Evolutionary conservation across 2,329 filamentous ascomycete species (phyloP).

Genomic region (Xylaria sp.): DNA sequence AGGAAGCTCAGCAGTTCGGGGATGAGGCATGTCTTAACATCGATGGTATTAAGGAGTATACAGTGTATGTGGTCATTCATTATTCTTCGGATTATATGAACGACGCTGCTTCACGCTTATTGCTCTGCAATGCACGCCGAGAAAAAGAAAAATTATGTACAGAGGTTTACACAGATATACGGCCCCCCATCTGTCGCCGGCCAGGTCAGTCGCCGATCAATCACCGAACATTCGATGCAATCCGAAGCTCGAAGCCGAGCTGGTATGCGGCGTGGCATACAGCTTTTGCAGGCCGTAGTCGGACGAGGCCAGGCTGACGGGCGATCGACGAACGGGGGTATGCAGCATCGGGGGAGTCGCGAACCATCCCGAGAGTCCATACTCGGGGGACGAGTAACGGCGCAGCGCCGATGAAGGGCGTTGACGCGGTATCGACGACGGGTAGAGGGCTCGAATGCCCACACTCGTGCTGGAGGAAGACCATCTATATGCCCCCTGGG

Average conservation of each 20-base stretch:
- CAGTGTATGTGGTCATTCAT: not conserved
- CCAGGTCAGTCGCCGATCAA: conserved; percentile 1
- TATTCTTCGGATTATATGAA: conserved; percentile 2
- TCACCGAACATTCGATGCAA: conserved; percentile 10
- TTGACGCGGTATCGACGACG: not conserved
- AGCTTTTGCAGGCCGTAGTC: conserved; percentile 11
- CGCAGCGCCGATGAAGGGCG: not conserved
- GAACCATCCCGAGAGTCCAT: conserved; percentile 9
- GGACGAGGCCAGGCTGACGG: not conserved
- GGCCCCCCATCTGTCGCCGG: not conserved
- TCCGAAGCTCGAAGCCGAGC: conserved; percentile 14
- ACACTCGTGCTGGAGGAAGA: conserved; percentile 9
- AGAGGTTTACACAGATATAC: conserved; percentile 1
- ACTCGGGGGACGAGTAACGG: conserved; percentile 7
- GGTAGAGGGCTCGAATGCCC: conserved; percentile 4
- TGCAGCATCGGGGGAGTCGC: conserved; percentile 4
- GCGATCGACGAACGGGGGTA: conserved; percentile 5
- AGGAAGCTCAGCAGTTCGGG: conserved; percentile 3
- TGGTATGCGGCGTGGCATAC: conserved; percentile 5
- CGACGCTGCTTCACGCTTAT: conserved; percentile 1
- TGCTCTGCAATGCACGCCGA: not conserved
- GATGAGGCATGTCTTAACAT: conserved; percentile 7
- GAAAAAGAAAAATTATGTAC: conserved; percentile 2
- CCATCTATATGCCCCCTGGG: not conserved
- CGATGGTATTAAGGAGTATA: not conserved